phyloP scores from a whole-genome alignment of 306 rosid genomes.

The Cucumis cinereus region DNA sequence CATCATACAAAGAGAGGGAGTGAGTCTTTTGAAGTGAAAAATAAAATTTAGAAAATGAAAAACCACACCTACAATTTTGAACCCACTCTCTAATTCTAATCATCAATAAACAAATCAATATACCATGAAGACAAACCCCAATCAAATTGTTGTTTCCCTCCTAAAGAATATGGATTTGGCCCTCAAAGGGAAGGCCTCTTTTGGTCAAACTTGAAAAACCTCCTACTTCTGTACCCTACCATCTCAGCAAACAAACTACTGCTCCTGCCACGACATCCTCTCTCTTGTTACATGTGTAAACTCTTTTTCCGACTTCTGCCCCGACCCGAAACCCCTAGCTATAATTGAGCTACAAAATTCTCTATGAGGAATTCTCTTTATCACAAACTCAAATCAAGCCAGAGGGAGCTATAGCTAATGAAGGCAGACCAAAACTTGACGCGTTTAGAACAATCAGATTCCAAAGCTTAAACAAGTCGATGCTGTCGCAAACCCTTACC shows the following conservation, averaged over 20 bases:
- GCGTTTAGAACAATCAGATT: slow-evolving; percentile 10
- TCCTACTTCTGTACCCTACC: slow-evolving; percentile 41
- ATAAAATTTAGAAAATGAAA: slow-evolving; percentile 19
- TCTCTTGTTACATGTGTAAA: slow-evolving; percentile 19
- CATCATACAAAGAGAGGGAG: slow-evolving; percentile 38
- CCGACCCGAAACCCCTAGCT: slow-evolving; percentile 15
- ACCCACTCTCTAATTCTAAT: slow-evolving; percentile 28
- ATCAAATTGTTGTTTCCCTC: slow-evolving; percentile 41
- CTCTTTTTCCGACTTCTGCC: slow-evolving; percentile 21
- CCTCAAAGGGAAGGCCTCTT: slow-evolving; percentile 24
- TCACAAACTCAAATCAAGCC: slow-evolving; percentile 24
- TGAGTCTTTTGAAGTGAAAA: slow-evolving; percentile 23
- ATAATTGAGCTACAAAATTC: slow-evolving; percentile 9
- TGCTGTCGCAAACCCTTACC: slow-evolving; percentile 93
- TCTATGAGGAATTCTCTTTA: slow-evolving; percentile 20
- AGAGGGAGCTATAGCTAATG: slow-evolving; percentile 19
- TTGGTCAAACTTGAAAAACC: slow-evolving; percentile 29
- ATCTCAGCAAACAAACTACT: slow-evolving; percentile 24
- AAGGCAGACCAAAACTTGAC: slow-evolving; percentile 21
- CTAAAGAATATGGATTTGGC: slow-evolving; percentile 64
- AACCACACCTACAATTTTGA: slow-evolving; percentile 35
- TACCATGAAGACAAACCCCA: slow-evolving; percentile 47
- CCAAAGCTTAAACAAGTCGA: slow-evolving; percentile 51
- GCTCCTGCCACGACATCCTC: slow-evolving; percentile 29
- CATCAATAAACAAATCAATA: slow-evolving; percentile 41